Evolutionary conservation across 345 rosid genomes (phyloP).

Genomic region (Melaleuca alternifolia): DNA sequence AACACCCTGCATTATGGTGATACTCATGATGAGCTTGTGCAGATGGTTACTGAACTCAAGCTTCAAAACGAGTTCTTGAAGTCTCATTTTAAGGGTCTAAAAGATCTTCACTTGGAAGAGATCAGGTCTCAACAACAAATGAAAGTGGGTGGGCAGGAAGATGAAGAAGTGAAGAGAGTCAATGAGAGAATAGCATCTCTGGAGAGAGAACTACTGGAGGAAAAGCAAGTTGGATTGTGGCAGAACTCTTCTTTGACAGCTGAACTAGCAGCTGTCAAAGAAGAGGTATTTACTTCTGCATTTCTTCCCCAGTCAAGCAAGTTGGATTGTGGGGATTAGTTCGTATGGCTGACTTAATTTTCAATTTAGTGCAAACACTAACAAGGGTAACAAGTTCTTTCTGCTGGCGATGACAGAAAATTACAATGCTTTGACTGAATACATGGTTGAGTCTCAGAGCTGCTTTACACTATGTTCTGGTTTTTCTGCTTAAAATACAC

Average conservation of each 20-base stretch:
- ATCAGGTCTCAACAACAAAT: conserved; percentile 6
- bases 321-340: neutral
- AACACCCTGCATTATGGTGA: conserved; percentile 3
- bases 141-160: conserved; percentile 10
- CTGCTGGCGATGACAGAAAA: neutral
- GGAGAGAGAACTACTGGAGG: conserved; percentile 52
- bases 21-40: conserved; percentile 44
- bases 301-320: neutral
- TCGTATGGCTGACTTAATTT: neutral
- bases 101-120: conserved; percentile 11
- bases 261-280: conserved; percentile 60
- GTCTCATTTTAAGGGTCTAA: conserved; percentile 52
- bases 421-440: neutral
- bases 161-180: conserved; percentile 27
- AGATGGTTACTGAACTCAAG: conserved; percentile 55
- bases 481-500: neutral
- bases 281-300: conserved; percentile 47
- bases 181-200: conserved; percentile 36
- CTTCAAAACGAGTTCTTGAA: conserved; percentile 68
- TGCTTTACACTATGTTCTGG: neutral
- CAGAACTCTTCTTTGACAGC: too few species aligned
- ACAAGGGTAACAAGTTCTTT: neutral
- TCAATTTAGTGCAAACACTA: neutral
- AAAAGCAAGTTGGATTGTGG: too few species aligned
- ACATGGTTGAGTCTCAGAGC: neutral